Evolutionary conservation across 2,329 filamentous ascomycete genomes (phyloP), one percentile per base, ranked within the genome.

Genomic region (Chrysosporium queenslandicum): DNA sequence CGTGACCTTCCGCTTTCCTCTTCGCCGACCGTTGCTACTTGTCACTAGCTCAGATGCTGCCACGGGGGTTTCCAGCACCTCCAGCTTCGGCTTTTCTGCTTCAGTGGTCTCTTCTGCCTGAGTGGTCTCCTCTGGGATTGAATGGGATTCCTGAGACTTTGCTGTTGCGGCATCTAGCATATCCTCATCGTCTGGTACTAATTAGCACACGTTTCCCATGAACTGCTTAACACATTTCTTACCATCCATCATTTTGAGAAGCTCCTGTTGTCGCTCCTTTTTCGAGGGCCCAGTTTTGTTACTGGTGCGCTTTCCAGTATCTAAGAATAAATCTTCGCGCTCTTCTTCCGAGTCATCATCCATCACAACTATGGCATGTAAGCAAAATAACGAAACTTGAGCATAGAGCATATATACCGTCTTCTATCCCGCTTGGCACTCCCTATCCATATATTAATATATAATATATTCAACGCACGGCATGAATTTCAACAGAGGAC

Each of bases 1-100:
- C 80, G 86, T 87, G 6, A 96, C 80, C 60, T 84, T 81, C 59
- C 90, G 79, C 65, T 80, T 83, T 29, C 87, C 88, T 57, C 89
- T 80, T 54, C 86, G 77, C 36, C 88, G 79, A 0, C 85, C 86
- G 53, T 77, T 40, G 46, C 41, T 51, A n/a, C 12, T 49, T 11
- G 2, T 36, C 9, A 45, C 20, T 18, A 23, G 76, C 25, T 75
- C 65, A 1, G 72, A 67, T 50, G 78, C 72, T 47, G 72, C 67
- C n/a, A 73, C 66, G 8, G 21, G 18, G 11, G 23, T 14, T 27
- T 23, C 40, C 16, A 9, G 68, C 60, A 47, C 64, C 20, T 52
- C 39, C 25, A 36, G 7, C 16, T 36, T 41, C 25, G 51, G 55
- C 30, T 52, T 55, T 14, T 61, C 57, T 32, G 42, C 20, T 39